Percentiles rank a stretch among this genome's conserved stretches.
phyloP scores from a whole-genome alignment of 2,329 filamentous ascomycete genomes.

The Trichoderma atrobrunneum region DNA sequence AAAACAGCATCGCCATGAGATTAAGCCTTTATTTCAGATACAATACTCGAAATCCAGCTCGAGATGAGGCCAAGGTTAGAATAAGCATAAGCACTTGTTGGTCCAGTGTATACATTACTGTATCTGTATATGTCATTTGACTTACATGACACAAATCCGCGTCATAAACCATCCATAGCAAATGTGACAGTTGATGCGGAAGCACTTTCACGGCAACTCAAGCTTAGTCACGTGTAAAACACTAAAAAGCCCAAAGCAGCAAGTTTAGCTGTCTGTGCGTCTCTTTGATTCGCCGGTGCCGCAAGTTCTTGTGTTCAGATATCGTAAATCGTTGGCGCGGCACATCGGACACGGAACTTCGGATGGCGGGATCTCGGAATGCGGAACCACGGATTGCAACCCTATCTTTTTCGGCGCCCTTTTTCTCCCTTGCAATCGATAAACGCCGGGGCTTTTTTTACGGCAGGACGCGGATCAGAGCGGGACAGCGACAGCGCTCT shows the following conservation, averaged over 20 bases:
- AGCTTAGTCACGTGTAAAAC: neutral
- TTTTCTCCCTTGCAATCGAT: neutral
- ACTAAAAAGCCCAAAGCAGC: neutral
- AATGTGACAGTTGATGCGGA: neutral
- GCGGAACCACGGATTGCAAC: neutral
- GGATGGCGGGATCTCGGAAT: constrained; percentile 23
- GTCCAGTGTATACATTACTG: neutral
- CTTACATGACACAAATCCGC: neutral
- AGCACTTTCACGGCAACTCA: neutral
- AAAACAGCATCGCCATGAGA: neutral
- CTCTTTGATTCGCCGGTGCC: neutral
- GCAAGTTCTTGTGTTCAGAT: neutral
- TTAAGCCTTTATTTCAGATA: neutral
- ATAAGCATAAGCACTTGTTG: neutral
- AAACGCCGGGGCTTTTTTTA: neutral
- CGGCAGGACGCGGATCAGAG: neutral
- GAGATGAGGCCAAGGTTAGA: neutral
- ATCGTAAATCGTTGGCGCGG: neutral
- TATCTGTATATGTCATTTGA: neutral
- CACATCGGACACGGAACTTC: constrained; percentile 28
- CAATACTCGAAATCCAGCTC: neutral
- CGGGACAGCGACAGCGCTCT: neutral
- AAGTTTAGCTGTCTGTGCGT: neutral
- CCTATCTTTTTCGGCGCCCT: neutral
- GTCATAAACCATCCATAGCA: neutral